Conservation (phyloP, 1,284 basidiomycete genomes). For the Bondarzewia mesenterica region DNA sequence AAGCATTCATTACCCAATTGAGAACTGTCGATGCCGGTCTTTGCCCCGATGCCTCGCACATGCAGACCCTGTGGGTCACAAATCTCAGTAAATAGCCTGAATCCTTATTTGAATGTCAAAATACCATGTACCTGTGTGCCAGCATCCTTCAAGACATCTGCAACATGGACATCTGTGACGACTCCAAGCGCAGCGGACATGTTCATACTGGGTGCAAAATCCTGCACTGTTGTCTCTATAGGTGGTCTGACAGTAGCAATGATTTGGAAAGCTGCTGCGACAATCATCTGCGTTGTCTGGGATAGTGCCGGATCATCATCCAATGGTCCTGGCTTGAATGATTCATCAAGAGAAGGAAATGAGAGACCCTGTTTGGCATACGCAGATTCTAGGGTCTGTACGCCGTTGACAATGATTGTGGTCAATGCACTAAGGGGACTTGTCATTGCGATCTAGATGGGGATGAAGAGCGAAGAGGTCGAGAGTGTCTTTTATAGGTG, state of each 20-base stretch:
- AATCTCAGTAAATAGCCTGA: too few species aligned
- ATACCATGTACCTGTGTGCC: constrained; percentile 2
- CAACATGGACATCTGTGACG: constrained; percentile 2
- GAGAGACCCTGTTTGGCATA: constrained; percentile 15
- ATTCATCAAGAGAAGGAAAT: constrained; percentile 20
- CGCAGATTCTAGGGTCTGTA: constrained; percentile 15
- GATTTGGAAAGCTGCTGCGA: constrained; percentile 7
- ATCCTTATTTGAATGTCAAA: too few species aligned
- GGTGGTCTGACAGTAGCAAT: constrained; percentile 6
- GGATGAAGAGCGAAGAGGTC: too few species aligned
- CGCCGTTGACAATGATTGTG: constrained; percentile 16
- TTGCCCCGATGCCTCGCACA: constrained; percentile 1
- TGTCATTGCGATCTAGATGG: too few species aligned
- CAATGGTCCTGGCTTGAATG: constrained; percentile 12
- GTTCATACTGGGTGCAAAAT: constrained; percentile 2
- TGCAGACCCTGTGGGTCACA: constrained; percentile 6
- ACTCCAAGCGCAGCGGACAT: constrained; percentile 2
- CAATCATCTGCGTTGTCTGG: background rate
- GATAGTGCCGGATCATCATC: constrained; percentile 3
- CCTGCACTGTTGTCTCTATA: constrained; percentile 5
- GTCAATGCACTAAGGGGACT: constrained; percentile 16
- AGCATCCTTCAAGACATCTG: constrained; percentile 4
- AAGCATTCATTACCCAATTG: constrained; percentile 1
- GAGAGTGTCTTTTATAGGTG: too few species aligned
- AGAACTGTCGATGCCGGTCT: background rate